A percentile compares a stretch with the other conserved stretches of the same genome.
phyloP scores from a whole-genome alignment of 2,329 filamentous ascomycete genomes.

The Capronia americana region DNA sequence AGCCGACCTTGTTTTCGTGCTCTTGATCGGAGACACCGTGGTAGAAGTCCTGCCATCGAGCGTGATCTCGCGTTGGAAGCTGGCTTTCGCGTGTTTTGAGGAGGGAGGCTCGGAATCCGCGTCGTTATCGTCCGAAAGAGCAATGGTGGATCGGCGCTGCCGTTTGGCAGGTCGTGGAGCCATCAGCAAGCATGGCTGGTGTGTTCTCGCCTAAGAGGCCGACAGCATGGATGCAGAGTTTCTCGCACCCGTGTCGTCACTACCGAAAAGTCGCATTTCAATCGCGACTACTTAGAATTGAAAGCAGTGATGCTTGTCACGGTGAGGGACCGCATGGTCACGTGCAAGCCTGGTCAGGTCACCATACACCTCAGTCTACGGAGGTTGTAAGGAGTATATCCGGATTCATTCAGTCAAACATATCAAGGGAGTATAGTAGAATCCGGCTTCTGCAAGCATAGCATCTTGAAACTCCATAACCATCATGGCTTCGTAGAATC shows the following conservation, averaged over 20 bases:
- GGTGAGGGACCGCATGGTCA: neutral
- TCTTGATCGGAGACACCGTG: slow-evolving; percentile 28
- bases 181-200: slow-evolving; percentile 35
- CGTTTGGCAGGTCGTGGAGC: slow-evolving; percentile 40
- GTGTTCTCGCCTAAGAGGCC: neutral
- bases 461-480: slow-evolving; percentile 7
- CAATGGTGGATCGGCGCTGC: slow-evolving; percentile 39
- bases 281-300: neutral
- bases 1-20: slow-evolving; percentile 18
- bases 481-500: slow-evolving; percentile 19
- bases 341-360: neutral
- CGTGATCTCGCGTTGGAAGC: slow-evolving; percentile 33
- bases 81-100: slow-evolving; percentile 19
- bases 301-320: neutral
- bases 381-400: neutral
- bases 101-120: slow-evolving; percentile 22
- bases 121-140: slow-evolving; percentile 37
- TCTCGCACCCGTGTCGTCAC: neutral
- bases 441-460: slow-evolving; percentile 13
- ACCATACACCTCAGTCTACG: neutral
- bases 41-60: slow-evolving; percentile 33
- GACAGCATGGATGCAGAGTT: neutral
- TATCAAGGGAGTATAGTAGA: neutral
- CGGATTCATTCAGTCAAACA: neutral
- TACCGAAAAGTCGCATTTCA: neutral